Conservation (phyloP, 306 rosid species). For the Prunus persica region Prunus_persica_NCBIv2 NC_034011.1:24193501-24194000, state of each 20-base stretch:
- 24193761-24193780: slow-evolving; percentile 60
- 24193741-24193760: slow-evolving; percentile 39
- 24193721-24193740: slow-evolving; percentile 11
- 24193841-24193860: slow-evolving; percentile 2
- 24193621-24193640: slow-evolving; percentile 91
- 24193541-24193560: slow-evolving; percentile 81
- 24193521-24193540: slow-evolving; percentile 67
- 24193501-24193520: slow-evolving; percentile 54
- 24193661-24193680: slow-evolving; percentile 3
- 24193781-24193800: slow-evolving; percentile 40
- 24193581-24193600: slow-evolving; percentile 76
- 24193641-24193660: slow-evolving; percentile 84
- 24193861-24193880: not conserved
- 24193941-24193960: not conserved
- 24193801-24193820: slow-evolving; percentile 63
- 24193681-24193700: not conserved
- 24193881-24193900: not conserved
- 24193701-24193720: not conserved
- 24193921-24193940: not conserved
- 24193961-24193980: not conserved
- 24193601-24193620: slow-evolving; percentile 62
- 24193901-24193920: not conserved
- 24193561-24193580: slow-evolving; percentile 62
- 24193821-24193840: slow-evolving; percentile 19
- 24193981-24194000: too few species aligned